phyloP scores from a whole-genome alignment of 1,139 yeast species.

The Arxiozyma bovina region DNA sequence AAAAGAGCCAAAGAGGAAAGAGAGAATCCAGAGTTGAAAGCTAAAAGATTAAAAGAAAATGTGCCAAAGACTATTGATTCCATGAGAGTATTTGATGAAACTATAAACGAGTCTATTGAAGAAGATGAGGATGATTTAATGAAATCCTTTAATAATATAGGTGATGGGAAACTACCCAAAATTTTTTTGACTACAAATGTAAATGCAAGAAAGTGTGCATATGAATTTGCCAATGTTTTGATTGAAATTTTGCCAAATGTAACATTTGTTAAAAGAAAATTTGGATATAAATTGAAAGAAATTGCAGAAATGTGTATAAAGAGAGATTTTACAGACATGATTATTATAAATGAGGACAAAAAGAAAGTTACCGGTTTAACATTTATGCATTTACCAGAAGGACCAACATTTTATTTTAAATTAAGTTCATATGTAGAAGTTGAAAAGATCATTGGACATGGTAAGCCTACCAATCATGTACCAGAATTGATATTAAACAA shows the following conservation, averaged over 20 bases:
- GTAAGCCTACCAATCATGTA: conserved; percentile 77
- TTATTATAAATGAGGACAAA: conserved; percentile 88
- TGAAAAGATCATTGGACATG: conserved; percentile 76
- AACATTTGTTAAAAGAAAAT: conserved; percentile 78
- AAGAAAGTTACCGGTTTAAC: conserved; percentile 87
- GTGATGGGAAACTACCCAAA: conserved; percentile 46
- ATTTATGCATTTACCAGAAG: conserved; percentile 85
- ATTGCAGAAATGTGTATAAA: conserved; percentile 76
- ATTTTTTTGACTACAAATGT: conserved; percentile 83
- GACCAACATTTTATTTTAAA: conserved; percentile 90
- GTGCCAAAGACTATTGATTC: conserved; percentile 83
- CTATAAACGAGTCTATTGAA: conserved; percentile 61
- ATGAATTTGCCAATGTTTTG: conserved; percentile 80
- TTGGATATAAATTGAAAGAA: conserved; percentile 73
- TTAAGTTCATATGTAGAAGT: conserved; percentile 71
- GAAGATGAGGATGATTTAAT: conserved; percentile 56
- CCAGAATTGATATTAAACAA: conserved; percentile 90
- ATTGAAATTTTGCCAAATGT: conserved; percentile 80
- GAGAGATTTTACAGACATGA: conserved; percentile 76
- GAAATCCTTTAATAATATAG: conserved; percentile 21
- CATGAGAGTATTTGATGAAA: conserved; percentile 85
- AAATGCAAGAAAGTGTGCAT: conserved; percentile 76
- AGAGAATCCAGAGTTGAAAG: conserved; percentile 70
- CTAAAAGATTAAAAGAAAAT: conserved; percentile 68
- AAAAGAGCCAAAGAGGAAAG: conserved; percentile 78